A percentile compares a stretch with the other conserved stretches of the same genome.
Conservation (phyloP, 129 eudicot species). For the Erigeron canadensis region DNA sequence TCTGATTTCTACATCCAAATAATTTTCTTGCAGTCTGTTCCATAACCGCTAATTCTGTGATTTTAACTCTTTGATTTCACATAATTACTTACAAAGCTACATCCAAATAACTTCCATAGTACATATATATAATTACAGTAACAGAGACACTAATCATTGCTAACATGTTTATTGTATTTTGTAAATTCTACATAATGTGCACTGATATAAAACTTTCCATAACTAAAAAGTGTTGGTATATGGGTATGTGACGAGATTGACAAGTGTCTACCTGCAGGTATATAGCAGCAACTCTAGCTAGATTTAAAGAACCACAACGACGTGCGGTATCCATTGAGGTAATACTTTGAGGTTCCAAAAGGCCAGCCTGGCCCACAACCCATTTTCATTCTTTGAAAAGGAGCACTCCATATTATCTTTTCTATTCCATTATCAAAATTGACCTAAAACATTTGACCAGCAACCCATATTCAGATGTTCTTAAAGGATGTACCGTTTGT, state of each 20-base stretch:
- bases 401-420: background rate
- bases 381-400: background rate
- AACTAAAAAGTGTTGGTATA: background rate
- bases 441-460: slow-evolving; percentile 16
- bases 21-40: no score
- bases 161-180: background rate
- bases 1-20: no score
- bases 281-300: slow-evolving; percentile 57
- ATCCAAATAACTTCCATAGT: no score
- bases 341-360: slow-evolving; percentile 17
- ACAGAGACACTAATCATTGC: background rate
- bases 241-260: slow-evolving; percentile 8
- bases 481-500: background rate
- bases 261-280: slow-evolving; percentile 53
- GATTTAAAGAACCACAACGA: slow-evolving; percentile 73
- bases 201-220: background rate
- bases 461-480: slow-evolving; percentile 3
- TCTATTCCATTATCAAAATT: background rate
- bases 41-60: no score
- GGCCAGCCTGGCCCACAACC: background rate
- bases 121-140: background rate
- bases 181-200: background rate
- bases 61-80: no score
- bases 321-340: slow-evolving; percentile 91
- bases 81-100: no score